Percentiles rank a stretch among this genome's conserved stretches.
These are phyloP conservation scores for Alternaria sp. DNA, from an alignment of 2,329 filamentous ascomycete species.

Conservation along the genomic window DNA sequence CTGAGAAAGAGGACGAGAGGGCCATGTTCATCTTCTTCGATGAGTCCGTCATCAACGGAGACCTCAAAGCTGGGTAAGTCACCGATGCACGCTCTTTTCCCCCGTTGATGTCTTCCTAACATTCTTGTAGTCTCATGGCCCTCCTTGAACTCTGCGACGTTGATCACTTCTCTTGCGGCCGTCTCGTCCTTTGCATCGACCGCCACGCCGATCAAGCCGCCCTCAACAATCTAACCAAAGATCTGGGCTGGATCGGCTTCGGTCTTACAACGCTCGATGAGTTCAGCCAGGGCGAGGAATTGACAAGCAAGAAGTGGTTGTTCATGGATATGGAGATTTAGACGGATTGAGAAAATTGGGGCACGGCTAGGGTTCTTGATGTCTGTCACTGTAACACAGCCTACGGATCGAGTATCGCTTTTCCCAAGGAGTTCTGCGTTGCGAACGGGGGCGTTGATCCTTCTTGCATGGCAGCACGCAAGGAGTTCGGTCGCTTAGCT, in stretches of 20 bases:
- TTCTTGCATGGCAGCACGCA: slow-evolving; percentile 3
- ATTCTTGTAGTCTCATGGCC: slow-evolving; percentile 68
- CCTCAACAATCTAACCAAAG: slow-evolving; percentile 74
- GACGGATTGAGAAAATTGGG: background rate
- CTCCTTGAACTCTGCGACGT: slow-evolving; percentile 86
- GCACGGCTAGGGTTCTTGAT: background rate
- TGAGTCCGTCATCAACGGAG: slow-evolving; percentile 72
- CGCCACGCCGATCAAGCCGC: slow-evolving; percentile 70
- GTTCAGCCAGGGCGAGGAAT: slow-evolving; percentile 69
- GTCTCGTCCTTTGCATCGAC: slow-evolving; percentile 83
- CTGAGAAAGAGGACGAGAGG: slow-evolving; percentile 73
- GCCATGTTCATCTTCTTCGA: slow-evolving; percentile 91
- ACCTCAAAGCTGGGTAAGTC: slow-evolving; percentile 86
- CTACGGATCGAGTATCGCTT: slow-evolving; percentile 1
- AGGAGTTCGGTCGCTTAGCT: slow-evolving; percentile 14
- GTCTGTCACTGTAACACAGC: slow-evolving; percentile 10
- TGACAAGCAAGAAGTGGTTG: slow-evolving; percentile 79
- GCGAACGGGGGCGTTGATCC: background rate
- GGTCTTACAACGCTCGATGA: slow-evolving; percentile 80
- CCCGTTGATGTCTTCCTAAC: slow-evolving; percentile 22
- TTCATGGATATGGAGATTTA: slow-evolving; percentile 88
- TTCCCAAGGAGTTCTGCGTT: background rate
- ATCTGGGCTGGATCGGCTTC: slow-evolving; percentile 93
- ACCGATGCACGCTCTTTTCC: background rate
- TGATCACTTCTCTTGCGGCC: slow-evolving; percentile 74